A percentile compares a stretch with the other conserved stretches of the same genome.
phyloP scores from a whole-genome alignment of 2,329 filamentous ascomycete genomes.

The Emergomyces pasteurianus region DNA sequence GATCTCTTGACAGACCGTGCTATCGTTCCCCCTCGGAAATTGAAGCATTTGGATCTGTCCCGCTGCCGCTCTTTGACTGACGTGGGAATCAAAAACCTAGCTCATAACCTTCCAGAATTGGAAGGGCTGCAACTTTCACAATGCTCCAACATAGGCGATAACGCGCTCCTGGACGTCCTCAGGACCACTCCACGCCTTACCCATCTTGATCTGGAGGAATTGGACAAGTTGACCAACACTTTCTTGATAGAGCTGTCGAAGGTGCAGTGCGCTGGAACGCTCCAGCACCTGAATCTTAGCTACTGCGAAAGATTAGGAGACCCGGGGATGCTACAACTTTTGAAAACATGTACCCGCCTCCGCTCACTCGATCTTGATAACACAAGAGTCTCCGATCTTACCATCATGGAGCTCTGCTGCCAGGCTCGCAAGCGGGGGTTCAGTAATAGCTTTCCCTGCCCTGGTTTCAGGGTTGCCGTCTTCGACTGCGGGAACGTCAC shows the following conservation, averaged over 20 bases:
- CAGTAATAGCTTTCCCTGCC: slow-evolving; percentile 36
- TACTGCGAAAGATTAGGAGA: slow-evolving; percentile 84
- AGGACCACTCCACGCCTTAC: slow-evolving; percentile 65
- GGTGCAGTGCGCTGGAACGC: slow-evolving; percentile 56
- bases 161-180: slow-evolving; percentile 58
- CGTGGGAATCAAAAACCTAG: slow-evolving; percentile 56
- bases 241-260: slow-evolving; percentile 63
- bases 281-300: slow-evolving; percentile 76
- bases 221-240: slow-evolving; percentile 63
- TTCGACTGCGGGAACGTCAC: slow-evolving; percentile 90
- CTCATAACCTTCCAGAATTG: slow-evolving; percentile 62
- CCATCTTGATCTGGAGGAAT: slow-evolving; percentile 80
- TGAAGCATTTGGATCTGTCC: slow-evolving; percentile 77
- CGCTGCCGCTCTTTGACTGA: slow-evolving; percentile 65
- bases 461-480: slow-evolving; percentile 64
- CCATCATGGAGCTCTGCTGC: slow-evolving; percentile 72
- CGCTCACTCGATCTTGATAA: slow-evolving; percentile 79
- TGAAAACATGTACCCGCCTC: slow-evolving; percentile 62
- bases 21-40: slow-evolving; percentile 61
- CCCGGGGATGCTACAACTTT: slow-evolving; percentile 65
- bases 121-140: slow-evolving; percentile 76
- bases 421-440: slow-evolving; percentile 58
- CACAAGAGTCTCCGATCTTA: slow-evolving; percentile 76
- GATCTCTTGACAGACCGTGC: slow-evolving; percentile 69
- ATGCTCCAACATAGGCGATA: slow-evolving; percentile 62